Conservation (phyloP, 176 grass and related monocot genomes). For the Rhynchospora breviuscula region DNA sequence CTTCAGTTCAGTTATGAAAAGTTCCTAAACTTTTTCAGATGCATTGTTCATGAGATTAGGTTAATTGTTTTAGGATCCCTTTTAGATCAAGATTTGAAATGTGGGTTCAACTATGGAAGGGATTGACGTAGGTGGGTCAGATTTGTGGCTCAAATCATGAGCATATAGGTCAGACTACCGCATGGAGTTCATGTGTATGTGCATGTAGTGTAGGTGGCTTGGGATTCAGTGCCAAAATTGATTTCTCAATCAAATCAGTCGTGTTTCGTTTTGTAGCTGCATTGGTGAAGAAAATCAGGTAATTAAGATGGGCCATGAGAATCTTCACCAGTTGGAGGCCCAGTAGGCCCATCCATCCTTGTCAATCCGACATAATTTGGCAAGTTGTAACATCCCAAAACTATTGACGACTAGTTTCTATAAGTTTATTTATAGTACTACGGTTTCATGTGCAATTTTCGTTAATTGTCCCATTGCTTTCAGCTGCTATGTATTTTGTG, state of each 20-base stretch:
- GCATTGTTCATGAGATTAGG: background rate
- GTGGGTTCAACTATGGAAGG: background rate
- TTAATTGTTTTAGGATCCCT: background rate
- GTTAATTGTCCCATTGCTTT: too few species aligned
- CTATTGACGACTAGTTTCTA: too few species aligned
- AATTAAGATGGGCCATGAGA: background rate
- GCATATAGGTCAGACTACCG: background rate
- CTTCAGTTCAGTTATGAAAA: background rate
- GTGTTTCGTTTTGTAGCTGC: background rate
- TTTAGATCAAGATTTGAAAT: background rate
- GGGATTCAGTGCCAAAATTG: conserved; percentile 1
- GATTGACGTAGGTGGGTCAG: background rate
- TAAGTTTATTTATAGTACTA: too few species aligned
- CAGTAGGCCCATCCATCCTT: background rate
- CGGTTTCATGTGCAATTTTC: too few species aligned
- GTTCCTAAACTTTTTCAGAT: background rate
- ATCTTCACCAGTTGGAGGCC: background rate
- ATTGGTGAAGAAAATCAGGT: background rate
- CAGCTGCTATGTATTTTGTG: too few species aligned
- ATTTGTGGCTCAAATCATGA: background rate
- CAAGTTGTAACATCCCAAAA: background rate
- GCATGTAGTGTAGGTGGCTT: background rate
- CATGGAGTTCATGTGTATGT: background rate
- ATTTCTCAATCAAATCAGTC: conserved; percentile 7
- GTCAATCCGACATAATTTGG: background rate